A percentile compares a stretch with the other conserved stretches of the same genome.
phyloP scores from a whole-genome alignment of 2,329 filamentous ascomycete genomes.

The Aureobasidium pullulans region DNA sequence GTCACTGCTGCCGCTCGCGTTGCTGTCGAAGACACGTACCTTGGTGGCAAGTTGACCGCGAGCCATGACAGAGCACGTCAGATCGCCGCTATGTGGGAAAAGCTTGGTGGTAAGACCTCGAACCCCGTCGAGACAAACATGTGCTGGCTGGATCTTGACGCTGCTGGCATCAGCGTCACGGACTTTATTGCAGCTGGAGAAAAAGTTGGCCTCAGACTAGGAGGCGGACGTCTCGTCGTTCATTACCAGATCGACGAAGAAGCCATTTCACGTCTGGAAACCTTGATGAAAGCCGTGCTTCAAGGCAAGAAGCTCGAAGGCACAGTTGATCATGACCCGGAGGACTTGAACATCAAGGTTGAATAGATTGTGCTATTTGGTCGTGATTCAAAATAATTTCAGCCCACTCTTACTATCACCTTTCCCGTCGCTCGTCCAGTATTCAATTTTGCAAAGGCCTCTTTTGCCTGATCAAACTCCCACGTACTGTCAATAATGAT shows the following conservation, averaged over 20 bases:
- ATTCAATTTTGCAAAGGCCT: constrained; percentile 30
- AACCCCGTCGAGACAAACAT: constrained; percentile 83
- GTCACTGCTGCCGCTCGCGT: constrained; percentile 68
- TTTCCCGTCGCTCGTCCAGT: constrained; percentile 28
- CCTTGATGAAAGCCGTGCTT: constrained; percentile 43
- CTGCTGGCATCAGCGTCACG: constrained; percentile 46
- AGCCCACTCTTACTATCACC: constrained; percentile 23
- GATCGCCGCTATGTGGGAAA: constrained; percentile 60
- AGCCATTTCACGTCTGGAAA: constrained; percentile 50
- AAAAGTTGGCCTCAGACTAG: constrained; percentile 50
- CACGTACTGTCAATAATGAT: constrained; percentile 50
- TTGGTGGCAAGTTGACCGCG: constrained; percentile 54
- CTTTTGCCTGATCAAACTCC: constrained; percentile 46
- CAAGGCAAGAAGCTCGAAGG: constrained; percentile 22
- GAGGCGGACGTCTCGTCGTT: constrained; percentile 55
- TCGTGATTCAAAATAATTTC: neutral
- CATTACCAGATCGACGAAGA: constrained; percentile 67
- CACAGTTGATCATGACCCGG: constrained; percentile 18
- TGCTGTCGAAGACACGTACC: constrained; percentile 72
- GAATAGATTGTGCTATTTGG: neutral
- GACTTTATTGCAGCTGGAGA: constrained; percentile 49
- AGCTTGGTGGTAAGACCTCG: constrained; percentile 59
- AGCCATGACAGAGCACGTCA: constrained; percentile 57
- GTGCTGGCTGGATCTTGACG: constrained; percentile 72
- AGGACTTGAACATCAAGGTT: constrained; percentile 16